These are phyloP conservation scores for Lyophyllum decastes DNA, from an alignment of 768 basidiomycete genomes.

Conservation along the genomic window DNA sequence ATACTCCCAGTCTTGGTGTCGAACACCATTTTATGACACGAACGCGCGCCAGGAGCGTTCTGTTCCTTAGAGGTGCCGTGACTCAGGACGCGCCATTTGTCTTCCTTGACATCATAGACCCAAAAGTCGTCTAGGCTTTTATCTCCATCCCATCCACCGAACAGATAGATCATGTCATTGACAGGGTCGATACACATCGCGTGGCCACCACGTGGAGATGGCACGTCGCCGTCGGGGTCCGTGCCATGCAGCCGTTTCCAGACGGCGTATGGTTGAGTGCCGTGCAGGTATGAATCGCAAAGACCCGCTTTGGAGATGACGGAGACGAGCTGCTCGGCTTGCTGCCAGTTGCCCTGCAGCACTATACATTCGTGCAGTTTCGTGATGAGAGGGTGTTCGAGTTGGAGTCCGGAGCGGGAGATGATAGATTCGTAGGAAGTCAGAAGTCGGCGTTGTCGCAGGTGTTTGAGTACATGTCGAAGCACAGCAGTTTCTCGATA, in stretches of 20 bases:
- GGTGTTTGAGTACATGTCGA: conserved; percentile 72
- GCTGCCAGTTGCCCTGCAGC: conserved; percentile 62
- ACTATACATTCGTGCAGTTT: conserved; percentile 65
- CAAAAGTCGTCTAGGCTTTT: conserved; percentile 79
- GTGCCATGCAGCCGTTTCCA: conserved; percentile 64
- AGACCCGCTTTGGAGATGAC: conserved; percentile 54
- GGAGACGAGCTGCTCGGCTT: conserved; percentile 54
- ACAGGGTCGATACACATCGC: conserved; percentile 78
- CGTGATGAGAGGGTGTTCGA: conserved; percentile 75
- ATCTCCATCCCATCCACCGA: conserved; percentile 80
- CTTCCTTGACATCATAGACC: conserved; percentile 61
- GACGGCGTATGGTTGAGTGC: conserved; percentile 55
- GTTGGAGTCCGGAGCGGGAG: conserved; percentile 49
- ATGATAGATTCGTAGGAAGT: conserved; percentile 64
- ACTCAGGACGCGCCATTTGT: conserved; percentile 64
- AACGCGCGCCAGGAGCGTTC: conserved; percentile 70
- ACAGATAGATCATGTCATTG: conserved; percentile 66
- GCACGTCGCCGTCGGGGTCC: conserved; percentile 67
- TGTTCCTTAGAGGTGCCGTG: conserved; percentile 52
- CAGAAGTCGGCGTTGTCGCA: conserved; percentile 73
- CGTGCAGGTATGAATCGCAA: conserved; percentile 60
- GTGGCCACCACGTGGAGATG: conserved; percentile 73
- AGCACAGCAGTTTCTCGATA: conserved; percentile 66
- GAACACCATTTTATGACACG: conserved; percentile 84
- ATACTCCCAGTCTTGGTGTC: conserved; percentile 70